Evolutionary conservation across 805 yeast genomes (phyloP), one percentile per base, ranked within the genome.

Genomic region (Candida yuanshanica): DNA sequence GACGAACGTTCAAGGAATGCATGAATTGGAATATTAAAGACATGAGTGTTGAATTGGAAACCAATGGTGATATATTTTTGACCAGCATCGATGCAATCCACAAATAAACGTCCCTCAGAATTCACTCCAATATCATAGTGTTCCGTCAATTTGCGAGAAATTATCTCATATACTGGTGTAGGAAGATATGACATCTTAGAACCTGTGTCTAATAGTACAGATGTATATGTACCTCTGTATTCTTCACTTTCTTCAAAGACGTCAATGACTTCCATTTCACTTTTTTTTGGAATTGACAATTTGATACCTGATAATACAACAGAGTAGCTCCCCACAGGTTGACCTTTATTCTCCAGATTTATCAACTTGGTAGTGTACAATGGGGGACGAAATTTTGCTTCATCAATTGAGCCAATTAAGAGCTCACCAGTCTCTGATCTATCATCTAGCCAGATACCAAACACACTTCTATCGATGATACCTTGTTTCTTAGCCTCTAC

Each of bases 371-470:
- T 41, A 2, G 65, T 51, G 13, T 52, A 48, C 37, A 70, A 50
- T 2, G 56, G 58, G 13, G 64, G 65, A 4, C 48, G 20, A 44
- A 57, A 68, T 49, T 69, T 69, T 5, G 65, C 63, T 17, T 51
- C 51, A 46, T 70, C 74, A 21, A 69, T 54, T 6, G 63, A 70
- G 27, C 75, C 74, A 44, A 69, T 62, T 10, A 69, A 45, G 2
- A 70, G 43, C n/a, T 42, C 40, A 1, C 59, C 59, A 24, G 36
- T 39, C 2, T 35, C 33, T 3, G 32, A 21, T 5, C 33, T 31
- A 5, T 40, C 45, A 27, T 49, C 42, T 5, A 55, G 21, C 43
- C 47, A 55, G 10, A 52, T 35, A 26, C 55, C 45, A 26, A 53
- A 52, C 2, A 51, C n/a, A 13, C 33, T 38, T 25, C 55, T 36